Conservation (phyloP, 1,284 basidiomycete species). For the Malassezia cuniculi region DNA sequence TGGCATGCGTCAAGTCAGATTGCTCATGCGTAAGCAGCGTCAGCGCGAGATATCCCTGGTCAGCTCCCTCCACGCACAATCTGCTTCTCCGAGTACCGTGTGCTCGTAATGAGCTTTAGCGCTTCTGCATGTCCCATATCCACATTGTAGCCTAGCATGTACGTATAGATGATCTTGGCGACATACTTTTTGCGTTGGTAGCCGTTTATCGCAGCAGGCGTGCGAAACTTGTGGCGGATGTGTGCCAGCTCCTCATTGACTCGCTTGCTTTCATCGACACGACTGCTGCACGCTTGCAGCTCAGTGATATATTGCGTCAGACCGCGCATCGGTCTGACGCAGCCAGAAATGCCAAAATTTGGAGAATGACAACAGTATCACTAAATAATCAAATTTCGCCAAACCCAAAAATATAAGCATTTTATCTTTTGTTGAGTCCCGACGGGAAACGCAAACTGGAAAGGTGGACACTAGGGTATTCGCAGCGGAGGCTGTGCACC, state of each 20-base stretch:
- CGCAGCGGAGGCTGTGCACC: no score
- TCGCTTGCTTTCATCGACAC: conserved; percentile 67
- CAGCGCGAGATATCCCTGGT: conserved; percentile 85
- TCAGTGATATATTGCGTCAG: conserved; percentile 82
- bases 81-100: conserved; percentile 97
- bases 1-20: conserved; percentile 83
- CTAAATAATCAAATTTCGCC: background rate
- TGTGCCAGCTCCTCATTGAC: conserved; percentile 99
- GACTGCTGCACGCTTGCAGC: conserved; percentile 62
- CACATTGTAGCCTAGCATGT: conserved; percentile 95
- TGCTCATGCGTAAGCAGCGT: conserved; percentile 97
- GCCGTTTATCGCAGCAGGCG: conserved; percentile 69
- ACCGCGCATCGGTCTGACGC: conserved; percentile 28
- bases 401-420: no score
- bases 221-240: conserved; percentile 96
- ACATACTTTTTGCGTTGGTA: conserved; percentile 97
- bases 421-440: no score
- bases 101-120: conserved; percentile 86
- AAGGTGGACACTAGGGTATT: no score
- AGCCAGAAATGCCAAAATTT: conserved; percentile 14
- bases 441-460: no score
- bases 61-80: conserved; percentile 57
- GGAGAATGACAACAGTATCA: background rate
- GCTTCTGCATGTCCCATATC: conserved; percentile 99
- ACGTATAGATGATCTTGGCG: conserved; percentile 91